Base-by-base conservation (phyloP, 208 protist species). In the Leishmania major region DNA sequence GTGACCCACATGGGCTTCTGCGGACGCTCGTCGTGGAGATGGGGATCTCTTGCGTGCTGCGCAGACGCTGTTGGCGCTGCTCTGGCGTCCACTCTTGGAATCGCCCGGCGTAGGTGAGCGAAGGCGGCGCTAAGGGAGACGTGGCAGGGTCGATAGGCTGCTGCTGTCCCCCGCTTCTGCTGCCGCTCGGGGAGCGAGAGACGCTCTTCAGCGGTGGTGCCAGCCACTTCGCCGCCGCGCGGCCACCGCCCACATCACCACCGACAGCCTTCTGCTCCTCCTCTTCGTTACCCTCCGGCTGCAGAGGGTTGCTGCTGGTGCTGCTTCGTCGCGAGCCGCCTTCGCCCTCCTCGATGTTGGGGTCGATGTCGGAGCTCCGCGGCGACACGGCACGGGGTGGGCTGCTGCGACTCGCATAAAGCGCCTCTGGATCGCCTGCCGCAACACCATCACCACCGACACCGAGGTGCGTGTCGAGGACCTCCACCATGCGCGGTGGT, bases 21-120 rank as follows among this genome's bases (percentile, higher is more conserved):
- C 8, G 1, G 10, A 31, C 35, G 8, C 37, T 37, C 19, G 13
- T 28, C 19, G 35, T 62, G 19, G 69, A 43, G 49, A 64, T 71
- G 2, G 57, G 31, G 13, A 79, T 40, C 45, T 79, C 78, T 22
- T 79, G 49, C 13, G 83, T 86, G 15, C 71, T 80, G 62, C 80
- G 75, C 13, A 86, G 74, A 22, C 83, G 78, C 55, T 82, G 64
- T 28, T 86, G 83, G 28, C 83, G 83, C 74, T 86, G 78, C 83
- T 86, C 83, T 17, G 83, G 35, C 40, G 83, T 59, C 73, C 71
- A 40, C 13, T 37, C 35, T 47, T 83, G 22, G 66, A 86, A 83
- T 11, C 47, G 80, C 2, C 35, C 74, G 15, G 83, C 78, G 75
- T 86, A 86, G 28, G 83, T 80, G 25, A 60, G 17, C 53, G 60